Conservation (phyloP, 352 stramenopile species). For the Globisporangium okanoganense region DNA sequence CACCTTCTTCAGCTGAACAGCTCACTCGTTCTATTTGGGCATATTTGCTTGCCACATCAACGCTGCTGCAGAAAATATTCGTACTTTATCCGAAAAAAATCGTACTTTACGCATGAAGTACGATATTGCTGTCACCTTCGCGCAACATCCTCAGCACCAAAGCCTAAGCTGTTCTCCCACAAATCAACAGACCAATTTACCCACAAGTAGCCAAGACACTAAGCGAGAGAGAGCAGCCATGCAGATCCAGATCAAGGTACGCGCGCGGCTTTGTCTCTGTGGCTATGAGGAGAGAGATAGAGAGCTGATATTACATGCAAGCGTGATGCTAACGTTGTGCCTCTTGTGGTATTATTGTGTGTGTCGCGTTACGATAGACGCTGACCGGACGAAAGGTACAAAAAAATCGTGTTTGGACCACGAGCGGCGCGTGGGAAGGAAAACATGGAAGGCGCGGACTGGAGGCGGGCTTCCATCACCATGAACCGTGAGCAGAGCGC, state of each 20-base stretch:
- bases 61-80: background rate
- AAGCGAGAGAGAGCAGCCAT: slow-evolving; percentile 25
- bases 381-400: slow-evolving; percentile 78
- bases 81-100: background rate
- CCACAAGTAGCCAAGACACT: slow-evolving; percentile 3
- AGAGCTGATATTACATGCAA: background rate
- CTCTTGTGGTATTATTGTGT: background rate
- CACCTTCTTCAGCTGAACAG: background rate
- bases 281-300: background rate
- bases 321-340: background rate
- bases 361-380: slow-evolving; percentile 35
- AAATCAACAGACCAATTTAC: slow-evolving; percentile 9
- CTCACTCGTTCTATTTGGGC: background rate
- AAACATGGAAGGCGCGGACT: background rate
- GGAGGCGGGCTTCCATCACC: background rate
- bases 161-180: background rate
- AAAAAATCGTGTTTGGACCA: background rate
- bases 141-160: background rate
- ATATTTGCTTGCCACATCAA: background rate
- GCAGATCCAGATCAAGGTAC: slow-evolving; percentile 87
- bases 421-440: background rate
- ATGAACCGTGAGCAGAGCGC: background rate
- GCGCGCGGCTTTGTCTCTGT: background rate
- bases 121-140: background rate
- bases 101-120: background rate